Evolutionary conservation across 371 early-diverging fungal genomes (phyloP).

Genomic region (Apophysomyces elegans): DNA sequence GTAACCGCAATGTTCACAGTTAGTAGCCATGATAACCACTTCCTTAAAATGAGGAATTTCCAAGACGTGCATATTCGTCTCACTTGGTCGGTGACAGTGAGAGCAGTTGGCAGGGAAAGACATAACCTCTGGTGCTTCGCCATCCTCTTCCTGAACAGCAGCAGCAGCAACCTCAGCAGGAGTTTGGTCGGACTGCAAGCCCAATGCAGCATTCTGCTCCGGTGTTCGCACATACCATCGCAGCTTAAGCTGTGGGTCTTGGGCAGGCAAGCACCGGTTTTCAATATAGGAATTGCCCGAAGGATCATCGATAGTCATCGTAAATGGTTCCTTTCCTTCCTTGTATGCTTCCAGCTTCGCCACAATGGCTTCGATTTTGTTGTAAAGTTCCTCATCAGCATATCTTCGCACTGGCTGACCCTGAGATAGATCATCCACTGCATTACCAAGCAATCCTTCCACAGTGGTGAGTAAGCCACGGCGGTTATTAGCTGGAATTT

Average conservation of each 20-base stretch:
- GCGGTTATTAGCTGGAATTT: constrained; percentile 82
- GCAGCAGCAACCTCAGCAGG: constrained; percentile 38
- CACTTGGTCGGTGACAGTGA: constrained; percentile 78
- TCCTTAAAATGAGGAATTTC: constrained; percentile 96
- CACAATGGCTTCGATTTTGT: constrained; percentile 77
- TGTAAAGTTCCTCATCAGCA: constrained; percentile 66
- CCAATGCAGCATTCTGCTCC: constrained; percentile 81
- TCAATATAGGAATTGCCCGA: constrained; percentile 94
- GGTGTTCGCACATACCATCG: constrained; percentile 72
- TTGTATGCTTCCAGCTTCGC: constrained; percentile 64
- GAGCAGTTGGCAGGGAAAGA: constrained; percentile 91
- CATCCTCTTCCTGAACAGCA: constrained; percentile 46
- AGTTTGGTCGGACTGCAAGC: constrained; percentile 63
- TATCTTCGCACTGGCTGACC: constrained; percentile 82
- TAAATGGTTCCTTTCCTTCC: constrained; percentile 66
- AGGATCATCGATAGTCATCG: constrained; percentile 86
- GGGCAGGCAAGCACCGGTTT: constrained; percentile 66
- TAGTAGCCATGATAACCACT: constrained; percentile 95
- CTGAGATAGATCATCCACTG: constrained; percentile 78
- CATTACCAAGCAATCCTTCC: constrained; percentile 83
- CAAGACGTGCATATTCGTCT: constrained; percentile 92
- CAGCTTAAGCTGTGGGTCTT: constrained; percentile 79
- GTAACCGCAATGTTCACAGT: constrained; percentile 91
- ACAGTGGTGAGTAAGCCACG: constrained; percentile 86
- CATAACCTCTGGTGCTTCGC: constrained; percentile 67